These are phyloP conservation scores for Aurifilum marmelostoma DNA, from an alignment of 2,329 filamentous ascomycete genomes.

Conservation along the genomic window DNA sequence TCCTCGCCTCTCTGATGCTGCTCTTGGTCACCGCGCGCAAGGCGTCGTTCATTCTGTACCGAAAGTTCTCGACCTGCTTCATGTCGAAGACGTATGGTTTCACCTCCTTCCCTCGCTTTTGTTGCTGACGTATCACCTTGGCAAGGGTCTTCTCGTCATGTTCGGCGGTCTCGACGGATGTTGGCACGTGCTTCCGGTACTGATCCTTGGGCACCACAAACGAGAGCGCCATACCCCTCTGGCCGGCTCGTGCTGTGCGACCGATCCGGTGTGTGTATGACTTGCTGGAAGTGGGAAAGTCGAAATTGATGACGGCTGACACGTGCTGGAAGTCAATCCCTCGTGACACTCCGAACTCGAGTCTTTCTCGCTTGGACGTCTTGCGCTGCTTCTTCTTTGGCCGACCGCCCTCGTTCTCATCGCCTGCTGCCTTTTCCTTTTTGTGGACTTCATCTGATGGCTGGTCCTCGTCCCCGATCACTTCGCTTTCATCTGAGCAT, in stretches of 20 bases:
- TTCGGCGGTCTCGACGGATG: slow-evolving; percentile 72
- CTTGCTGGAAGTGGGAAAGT: slow-evolving; percentile 83
- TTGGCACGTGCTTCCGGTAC: slow-evolving; percentile 89
- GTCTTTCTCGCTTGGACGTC: slow-evolving; percentile 66
- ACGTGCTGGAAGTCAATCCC: slow-evolving; percentile 98
- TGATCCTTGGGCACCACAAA: slow-evolving; percentile 84
- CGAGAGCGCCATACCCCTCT: slow-evolving; percentile 92
- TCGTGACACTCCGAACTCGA: slow-evolving; percentile 89
- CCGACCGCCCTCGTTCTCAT: slow-evolving; percentile 35
- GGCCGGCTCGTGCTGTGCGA: slow-evolving; percentile 86
- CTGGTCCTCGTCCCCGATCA: slow-evolving; percentile 68
- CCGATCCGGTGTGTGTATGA: slow-evolving; percentile 98
- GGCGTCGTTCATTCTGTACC: slow-evolving; percentile 93
- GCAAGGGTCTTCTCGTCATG: slow-evolving; percentile 83
- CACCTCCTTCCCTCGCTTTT: slow-evolving; percentile 76
- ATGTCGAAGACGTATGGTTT: slow-evolving; percentile 95
- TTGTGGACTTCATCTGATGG: slow-evolving; percentile 36
- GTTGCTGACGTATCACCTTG: slow-evolving; percentile 79
- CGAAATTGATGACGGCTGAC: slow-evolving; percentile 93
- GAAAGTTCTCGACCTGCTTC: slow-evolving; percentile 89
- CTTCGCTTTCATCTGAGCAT: slow-evolving; percentile 88
- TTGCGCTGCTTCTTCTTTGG: slow-evolving; percentile 69
- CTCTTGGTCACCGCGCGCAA: slow-evolving; percentile 87
- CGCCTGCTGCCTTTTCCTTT: slow-evolving; percentile 20
- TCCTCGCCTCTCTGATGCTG: slow-evolving; percentile 85